phyloP scores from a whole-genome alignment of 2,329 filamentous ascomycete genomes.

The Verticillium nonalfalfae region DNA sequence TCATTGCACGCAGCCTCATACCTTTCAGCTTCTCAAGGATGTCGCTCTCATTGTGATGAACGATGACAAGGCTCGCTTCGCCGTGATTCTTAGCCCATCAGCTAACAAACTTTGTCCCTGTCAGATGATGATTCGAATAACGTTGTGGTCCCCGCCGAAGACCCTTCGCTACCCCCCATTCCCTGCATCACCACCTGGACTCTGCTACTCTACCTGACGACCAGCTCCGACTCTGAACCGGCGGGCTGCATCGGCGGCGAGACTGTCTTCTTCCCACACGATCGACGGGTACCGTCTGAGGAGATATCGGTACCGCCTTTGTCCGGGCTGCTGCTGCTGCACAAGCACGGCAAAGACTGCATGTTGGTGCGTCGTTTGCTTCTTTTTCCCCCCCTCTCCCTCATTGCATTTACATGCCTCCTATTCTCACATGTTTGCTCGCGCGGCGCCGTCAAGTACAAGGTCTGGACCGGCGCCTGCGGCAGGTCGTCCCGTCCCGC shows the following conservation, averaged over 20 bases:
- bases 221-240: constrained; percentile 27
- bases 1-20: neutral
- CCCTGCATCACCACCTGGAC: constrained; percentile 80
- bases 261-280: constrained; percentile 83
- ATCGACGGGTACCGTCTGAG: constrained; percentile 47
- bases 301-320: constrained; percentile 70
- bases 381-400: neutral
- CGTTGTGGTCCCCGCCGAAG: constrained; percentile 30
- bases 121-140: constrained; percentile 83
- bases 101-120: neutral
- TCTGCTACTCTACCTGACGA: constrained; percentile 79
- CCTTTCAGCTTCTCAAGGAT: neutral
- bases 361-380: constrained; percentile 52
- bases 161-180: constrained; percentile 22
- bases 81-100: neutral
- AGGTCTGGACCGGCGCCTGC: neutral
- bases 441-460: neutral
- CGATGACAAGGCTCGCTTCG: neutral
- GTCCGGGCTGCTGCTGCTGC: constrained; percentile 78
- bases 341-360: constrained; percentile 85
- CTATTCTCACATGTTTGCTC: too few species aligned
- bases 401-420: neutral
- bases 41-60: neutral
- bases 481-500: neutral
- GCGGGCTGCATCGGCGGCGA: constrained; percentile 80